Base-by-base conservation (phyloP, 192 early-diverging fungal species). In the Podochytrium sp. region DNA sequence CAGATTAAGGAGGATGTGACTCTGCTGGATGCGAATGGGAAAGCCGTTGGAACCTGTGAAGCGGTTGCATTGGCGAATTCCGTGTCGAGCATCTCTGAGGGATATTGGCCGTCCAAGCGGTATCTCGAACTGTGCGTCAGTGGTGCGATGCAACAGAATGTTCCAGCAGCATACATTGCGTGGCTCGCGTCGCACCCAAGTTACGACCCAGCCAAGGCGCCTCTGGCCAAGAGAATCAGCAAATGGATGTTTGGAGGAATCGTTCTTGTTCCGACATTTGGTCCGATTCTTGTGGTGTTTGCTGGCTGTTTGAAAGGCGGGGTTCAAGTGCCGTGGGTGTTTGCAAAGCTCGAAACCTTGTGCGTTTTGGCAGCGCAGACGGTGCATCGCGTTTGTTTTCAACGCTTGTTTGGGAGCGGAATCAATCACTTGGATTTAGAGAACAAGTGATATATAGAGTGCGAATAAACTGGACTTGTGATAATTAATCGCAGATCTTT, bases 31-130 rank as follows among this genome's bases (percentile, higher is more conserved):
- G 63, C 12, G 29, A 5, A 65, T 3, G 63, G 38, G 3, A 27
- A 5, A 20, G 63, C 14, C 14, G 40, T 65, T 18, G 40, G 42
- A 12, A 43, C 38, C 14, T 39, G 18, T 65, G 40, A 43, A 23
- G 63, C 39, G 20, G 27, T 23, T 12, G 32, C 42, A 27, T 32
- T 65, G 20, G 38, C 32, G 40, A 43, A 37, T 12, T 16, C 41
- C 2, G 5, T 7, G 16, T 7, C 6, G 20, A 38, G 3, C 3
- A 34, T 65, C 23, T 14, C 7, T 16, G 33, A 30, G 27, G 63
- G 47, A 27, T 65, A 65, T 65, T 65, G 63, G 63, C 63, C 63
- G 29, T 65, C 63, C 0, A 65, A 65, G 29, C 37, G 63, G 20
- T 65, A 65, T 32, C 14, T 65, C 5, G 63, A 65, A 23, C 40